phyloP scores from a whole-genome alignment of 1,139 yeast genomes.

The Barnettozyma hawaiiensis region DNA sequence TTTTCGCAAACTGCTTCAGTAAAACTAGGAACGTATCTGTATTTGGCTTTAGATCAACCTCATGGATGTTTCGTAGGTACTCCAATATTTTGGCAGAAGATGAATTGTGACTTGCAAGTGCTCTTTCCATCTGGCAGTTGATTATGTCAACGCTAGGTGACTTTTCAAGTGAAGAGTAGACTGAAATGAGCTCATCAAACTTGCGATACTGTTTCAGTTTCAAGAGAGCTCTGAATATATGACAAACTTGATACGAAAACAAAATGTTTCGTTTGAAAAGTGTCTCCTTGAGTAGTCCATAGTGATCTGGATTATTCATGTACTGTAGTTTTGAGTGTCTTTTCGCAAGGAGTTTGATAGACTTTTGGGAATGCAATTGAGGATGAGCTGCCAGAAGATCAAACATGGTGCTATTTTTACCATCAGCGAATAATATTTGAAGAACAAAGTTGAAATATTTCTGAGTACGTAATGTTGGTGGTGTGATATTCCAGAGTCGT shows the following conservation, averaged over 20 bases:
- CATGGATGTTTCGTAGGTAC: constrained; percentile 7
- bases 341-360: not conserved
- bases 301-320: not conserved
- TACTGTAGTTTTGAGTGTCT: not conserved
- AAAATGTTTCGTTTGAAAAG: constrained; percentile 1
- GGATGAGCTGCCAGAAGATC: not conserved
- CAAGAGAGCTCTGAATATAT: not conserved
- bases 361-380: not conserved
- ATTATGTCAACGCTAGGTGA: constrained; percentile 4
- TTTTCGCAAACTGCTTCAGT: constrained; percentile 38
- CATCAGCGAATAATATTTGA: not conserved
- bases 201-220: not conserved
- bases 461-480: not conserved
- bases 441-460: not conserved
- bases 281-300: not conserved
- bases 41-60: constrained; percentile 13
- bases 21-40: constrained; percentile 28
- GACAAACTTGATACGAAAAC: not conserved
- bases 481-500: constrained; percentile 8
- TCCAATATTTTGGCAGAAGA: constrained; percentile 3
- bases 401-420: not conserved
- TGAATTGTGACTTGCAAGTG: not conserved
- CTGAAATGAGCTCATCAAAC: constrained; percentile 4
- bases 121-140: constrained; percentile 8
- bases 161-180: not conserved